Evolutionary conservation across 1,284 basidiomycete species (phyloP), one percentile per base, ranked within the genome.

Genomic region (Pseudozyma pruni): DNA sequence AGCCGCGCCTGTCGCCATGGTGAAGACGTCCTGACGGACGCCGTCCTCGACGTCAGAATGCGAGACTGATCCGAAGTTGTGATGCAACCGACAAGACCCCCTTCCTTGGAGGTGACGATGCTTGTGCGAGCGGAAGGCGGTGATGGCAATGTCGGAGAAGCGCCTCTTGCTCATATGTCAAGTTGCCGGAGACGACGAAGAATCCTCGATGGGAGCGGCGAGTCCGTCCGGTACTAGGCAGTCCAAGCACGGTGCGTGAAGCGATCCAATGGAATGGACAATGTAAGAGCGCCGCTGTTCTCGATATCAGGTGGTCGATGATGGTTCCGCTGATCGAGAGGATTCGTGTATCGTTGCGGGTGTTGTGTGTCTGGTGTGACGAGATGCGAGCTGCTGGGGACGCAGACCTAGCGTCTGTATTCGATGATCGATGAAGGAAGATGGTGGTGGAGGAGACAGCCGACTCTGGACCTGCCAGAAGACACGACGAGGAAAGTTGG

Each of bases 121-220:
- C 23, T 70, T 49, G 16, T 44, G 39, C 29, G 38, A 19, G 35
- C 48, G 58, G 11, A 56, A 37, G 16, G 47, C 49, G 52, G 33
- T 42, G 38, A 31, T 40, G 38, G 61, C 45, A n/a, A 66, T 44
- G 14, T 66, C 46, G 19, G 62, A 64, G 17, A 66, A 55, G 43
- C 62, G 54, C 22, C 68, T 56, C 42, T 71, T 71, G 41, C 52
- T 46, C 67, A 71, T 64, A 10, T 32, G 49, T 31, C 33, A 3
- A 1, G 31, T 40, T 19, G 34, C 35, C n/a, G 45, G n/a, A 22
- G 29, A 39, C 27, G 25, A 17, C 2, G 20, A 40, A 29, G 34
- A 22, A 9, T 44, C n/a, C n/a, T n/a, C n/a, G n/a, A n/a, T n/a
- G n/a, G n/a, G n/a, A n/a, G n/a, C n/a, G n/a, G n/a, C n/a, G n/a